phyloP scores from a whole-genome alignment of 2,329 filamentous ascomycete species.

The Fusarium nisikadoi region DNA sequence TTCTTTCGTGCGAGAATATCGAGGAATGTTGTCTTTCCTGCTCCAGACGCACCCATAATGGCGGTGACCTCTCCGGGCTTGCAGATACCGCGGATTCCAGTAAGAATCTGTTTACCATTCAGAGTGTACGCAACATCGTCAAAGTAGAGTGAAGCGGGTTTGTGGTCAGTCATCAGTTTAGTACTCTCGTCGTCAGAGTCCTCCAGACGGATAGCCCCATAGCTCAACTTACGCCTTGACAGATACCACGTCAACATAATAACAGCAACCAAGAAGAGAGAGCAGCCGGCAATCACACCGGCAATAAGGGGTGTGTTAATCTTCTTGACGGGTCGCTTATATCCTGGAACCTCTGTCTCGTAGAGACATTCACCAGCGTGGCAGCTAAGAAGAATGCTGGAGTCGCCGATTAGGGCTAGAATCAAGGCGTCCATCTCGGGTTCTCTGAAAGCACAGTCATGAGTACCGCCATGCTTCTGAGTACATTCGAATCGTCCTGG shows the following conservation, averaged over 20 bases:
- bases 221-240: constrained; percentile 75
- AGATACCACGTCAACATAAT: constrained; percentile 89
- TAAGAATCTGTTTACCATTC: constrained; percentile 88
- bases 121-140: constrained; percentile 87
- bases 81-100: constrained; percentile 84
- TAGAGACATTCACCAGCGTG: constrained; percentile 92
- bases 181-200: constrained; percentile 89
- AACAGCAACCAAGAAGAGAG: constrained; percentile 87
- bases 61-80: constrained; percentile 95
- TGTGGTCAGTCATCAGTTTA: constrained; percentile 91
- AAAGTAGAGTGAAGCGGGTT: constrained; percentile 88
- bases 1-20: constrained; percentile 98
- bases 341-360: constrained; percentile 91
- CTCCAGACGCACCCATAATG: constrained; percentile 98
- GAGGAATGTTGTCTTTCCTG: constrained; percentile 96
- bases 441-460: constrained; percentile 85
- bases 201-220: constrained; percentile 82
- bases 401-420: constrained; percentile 87
- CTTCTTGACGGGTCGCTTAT: constrained; percentile 85
- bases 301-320: constrained; percentile 98
- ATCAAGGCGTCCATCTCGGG: constrained; percentile 94
- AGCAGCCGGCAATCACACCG: constrained; percentile 86
- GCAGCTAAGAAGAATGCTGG: constrained; percentile 86
- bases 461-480: constrained; percentile 69
- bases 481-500: constrained; percentile 85